Evolutionary conservation across 2,329 filamentous ascomycete species (phyloP).

Genomic region (Cladosporium cucumerinum): DNA sequence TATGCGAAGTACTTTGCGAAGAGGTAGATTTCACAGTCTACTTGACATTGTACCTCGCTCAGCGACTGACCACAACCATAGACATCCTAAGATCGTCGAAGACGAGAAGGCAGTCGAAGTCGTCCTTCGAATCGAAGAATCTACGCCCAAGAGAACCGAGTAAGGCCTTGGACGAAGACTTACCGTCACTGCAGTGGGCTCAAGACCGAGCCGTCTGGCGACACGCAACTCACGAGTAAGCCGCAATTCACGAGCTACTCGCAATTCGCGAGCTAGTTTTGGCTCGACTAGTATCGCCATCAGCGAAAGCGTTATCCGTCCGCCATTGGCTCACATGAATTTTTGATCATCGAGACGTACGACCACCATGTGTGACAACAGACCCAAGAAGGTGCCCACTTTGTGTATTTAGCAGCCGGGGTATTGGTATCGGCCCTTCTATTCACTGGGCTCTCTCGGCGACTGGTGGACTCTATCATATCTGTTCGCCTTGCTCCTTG

Average conservation of each 20-base stretch:
- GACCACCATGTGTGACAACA: neutral
- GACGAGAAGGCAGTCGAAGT: conserved; percentile 37
- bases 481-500: conserved; percentile 50
- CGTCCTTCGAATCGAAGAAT: neutral
- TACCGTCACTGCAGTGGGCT: neutral
- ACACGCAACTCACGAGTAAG: neutral
- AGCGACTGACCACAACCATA: neutral
- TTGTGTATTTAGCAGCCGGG: neutral
- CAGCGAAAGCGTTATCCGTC: neutral
- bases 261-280: neutral
- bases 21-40: conserved; percentile 30
- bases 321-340: neutral
- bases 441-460: conserved; percentile 4
- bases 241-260: neutral
- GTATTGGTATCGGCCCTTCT: conserved; percentile 17
- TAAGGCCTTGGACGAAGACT: neutral
- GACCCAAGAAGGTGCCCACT: neutral
- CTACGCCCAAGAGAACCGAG: neutral
- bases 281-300: neutral
- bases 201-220: neutral
- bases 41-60: neutral
- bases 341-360: neutral
- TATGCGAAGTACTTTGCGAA: conserved; percentile 5
- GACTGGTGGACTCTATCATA: conserved; percentile 48
- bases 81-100: conserved; percentile 49